These are phyloP conservation scores for Leishmania aethiopica DNA, from an alignment of 208 protist species.

Conservation along the genomic window DNA sequence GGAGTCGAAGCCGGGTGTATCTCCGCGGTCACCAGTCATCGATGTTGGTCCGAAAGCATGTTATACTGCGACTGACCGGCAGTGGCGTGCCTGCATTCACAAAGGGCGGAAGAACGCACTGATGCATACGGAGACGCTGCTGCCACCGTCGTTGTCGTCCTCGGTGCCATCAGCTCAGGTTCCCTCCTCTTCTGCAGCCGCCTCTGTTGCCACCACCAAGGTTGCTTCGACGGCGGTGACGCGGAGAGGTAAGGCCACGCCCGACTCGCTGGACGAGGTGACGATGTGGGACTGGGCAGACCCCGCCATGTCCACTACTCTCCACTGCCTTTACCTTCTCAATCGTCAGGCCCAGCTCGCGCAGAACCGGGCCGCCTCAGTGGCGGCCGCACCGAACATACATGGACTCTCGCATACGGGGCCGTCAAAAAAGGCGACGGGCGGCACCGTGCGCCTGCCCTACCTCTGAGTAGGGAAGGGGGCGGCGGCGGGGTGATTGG, in stretches of 20 bases:
- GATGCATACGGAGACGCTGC: background rate
- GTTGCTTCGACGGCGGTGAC: background rate
- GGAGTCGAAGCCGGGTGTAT: background rate
- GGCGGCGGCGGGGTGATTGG: too few species aligned
- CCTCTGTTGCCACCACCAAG: background rate
- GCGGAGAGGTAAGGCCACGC: conserved; percentile 2
- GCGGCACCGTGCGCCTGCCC: background rate
- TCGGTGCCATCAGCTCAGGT: background rate
- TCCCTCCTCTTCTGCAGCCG: background rate
- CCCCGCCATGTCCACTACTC: conserved; percentile 24
- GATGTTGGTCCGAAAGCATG: background rate
- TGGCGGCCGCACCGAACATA: background rate
- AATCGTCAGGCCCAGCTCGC: conserved; percentile 23
- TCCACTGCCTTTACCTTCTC: conserved; percentile 25
- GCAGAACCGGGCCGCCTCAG: background rate
- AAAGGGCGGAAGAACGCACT: conserved; percentile 14
- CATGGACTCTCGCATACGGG: background rate
- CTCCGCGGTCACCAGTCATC: background rate
- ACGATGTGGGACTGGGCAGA: conserved; percentile 37
- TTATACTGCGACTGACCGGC: conserved; percentile 5
- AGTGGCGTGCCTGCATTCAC: conserved; percentile 20
- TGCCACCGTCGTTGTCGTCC: background rate
- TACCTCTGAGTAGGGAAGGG: background rate
- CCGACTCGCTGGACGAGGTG: conserved; percentile 1
- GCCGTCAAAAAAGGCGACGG: background rate